Conservation (phyloP, 1,139 yeast species). For the Yamadazyma conglobata region DNA sequence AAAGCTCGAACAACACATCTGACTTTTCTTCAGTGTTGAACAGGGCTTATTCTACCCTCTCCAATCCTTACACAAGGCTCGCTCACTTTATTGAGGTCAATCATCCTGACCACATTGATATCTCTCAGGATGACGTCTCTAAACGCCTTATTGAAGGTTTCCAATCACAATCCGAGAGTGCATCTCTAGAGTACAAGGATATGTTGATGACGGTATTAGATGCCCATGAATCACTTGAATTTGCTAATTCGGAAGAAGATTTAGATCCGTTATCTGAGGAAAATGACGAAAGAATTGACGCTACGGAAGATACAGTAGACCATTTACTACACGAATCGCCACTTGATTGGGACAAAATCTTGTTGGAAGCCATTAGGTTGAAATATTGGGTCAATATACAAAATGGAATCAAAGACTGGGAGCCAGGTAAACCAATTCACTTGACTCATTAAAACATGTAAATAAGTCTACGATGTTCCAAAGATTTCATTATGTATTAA, state of each 20-base stretch:
- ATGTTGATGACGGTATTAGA: slow-evolving; percentile 74
- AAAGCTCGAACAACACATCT: slow-evolving; percentile 21
- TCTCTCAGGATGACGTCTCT: slow-evolving; percentile 38
- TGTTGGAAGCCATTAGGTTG: slow-evolving; percentile 63
- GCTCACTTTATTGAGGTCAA: slow-evolving; percentile 35
- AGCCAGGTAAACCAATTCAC: slow-evolving; percentile 62
- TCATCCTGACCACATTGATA: slow-evolving; percentile 40
- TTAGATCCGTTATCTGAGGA: slow-evolving; percentile 50
- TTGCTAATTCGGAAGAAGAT: slow-evolving; percentile 57
- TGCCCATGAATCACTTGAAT: slow-evolving; percentile 72
- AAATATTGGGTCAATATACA: slow-evolving; percentile 85
- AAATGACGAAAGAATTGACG: slow-evolving; percentile 51
- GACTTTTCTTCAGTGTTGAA: slow-evolving; percentile 56
- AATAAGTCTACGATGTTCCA: not conserved
- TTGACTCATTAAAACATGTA: slow-evolving; percentile 46
- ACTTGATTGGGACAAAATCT: slow-evolving; percentile 52
- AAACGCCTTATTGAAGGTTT: slow-evolving; percentile 32
- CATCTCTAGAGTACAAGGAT: slow-evolving; percentile 47
- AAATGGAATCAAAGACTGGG: slow-evolving; percentile 75
- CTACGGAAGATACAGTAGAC: slow-evolving; percentile 33
- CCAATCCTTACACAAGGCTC: slow-evolving; percentile 63
- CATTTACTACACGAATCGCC: slow-evolving; percentile 30
- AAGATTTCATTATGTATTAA: slow-evolving; percentile 3
- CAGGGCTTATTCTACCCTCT: slow-evolving; percentile 68
- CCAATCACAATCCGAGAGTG: slow-evolving; percentile 29